Evolutionary conservation across 2,329 filamentous ascomycete species (phyloP).

Genomic region (Microcyclospora tardicrescens): DNA sequence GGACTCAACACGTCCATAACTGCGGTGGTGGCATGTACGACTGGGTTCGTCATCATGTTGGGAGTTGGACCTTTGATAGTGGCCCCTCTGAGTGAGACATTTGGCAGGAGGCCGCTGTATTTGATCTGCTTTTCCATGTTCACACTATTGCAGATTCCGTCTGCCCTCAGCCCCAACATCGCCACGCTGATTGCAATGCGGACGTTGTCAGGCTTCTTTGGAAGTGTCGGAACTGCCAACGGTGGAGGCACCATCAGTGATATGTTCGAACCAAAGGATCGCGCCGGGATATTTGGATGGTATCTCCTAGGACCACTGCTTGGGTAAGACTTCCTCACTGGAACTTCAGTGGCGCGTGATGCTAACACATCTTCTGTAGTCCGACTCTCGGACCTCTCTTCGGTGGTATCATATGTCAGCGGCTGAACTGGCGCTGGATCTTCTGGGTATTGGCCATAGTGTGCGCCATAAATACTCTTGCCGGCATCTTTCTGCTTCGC

Average conservation of each 20-base stretch:
- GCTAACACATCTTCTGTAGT: neutral
- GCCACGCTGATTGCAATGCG: conserved; percentile 31
- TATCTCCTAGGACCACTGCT: conserved; percentile 33
- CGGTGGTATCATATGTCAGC: conserved; percentile 28
- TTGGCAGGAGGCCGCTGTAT: conserved; percentile 33
- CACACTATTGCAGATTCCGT: conserved; percentile 34
- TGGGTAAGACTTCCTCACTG: conserved; percentile 19
- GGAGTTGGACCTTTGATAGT: conserved; percentile 31
- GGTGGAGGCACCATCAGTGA: conserved; percentile 40
- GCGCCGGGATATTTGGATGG: conserved; percentile 35
- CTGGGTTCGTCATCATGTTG: conserved; percentile 42
- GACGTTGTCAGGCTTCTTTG: conserved; percentile 37
- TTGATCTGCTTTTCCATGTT: conserved; percentile 34
- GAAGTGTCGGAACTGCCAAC: conserved; percentile 37
- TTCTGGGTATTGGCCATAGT: conserved; percentile 36
- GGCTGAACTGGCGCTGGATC: conserved; percentile 36
- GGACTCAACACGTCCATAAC: conserved; percentile 45
- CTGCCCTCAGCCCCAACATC: conserved; percentile 36
- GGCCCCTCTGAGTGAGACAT: conserved; percentile 35
- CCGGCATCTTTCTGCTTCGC: conserved; percentile 31
- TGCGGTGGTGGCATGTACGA: conserved; percentile 51
- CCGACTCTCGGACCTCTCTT: conserved; percentile 11
- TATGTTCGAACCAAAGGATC: conserved; percentile 35
- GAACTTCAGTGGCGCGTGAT: neutral
- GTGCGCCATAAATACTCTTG: conserved; percentile 28